phyloP scores from a whole-genome alignment of 208 protist species.

The Leishmania tarentolae region DNA sequence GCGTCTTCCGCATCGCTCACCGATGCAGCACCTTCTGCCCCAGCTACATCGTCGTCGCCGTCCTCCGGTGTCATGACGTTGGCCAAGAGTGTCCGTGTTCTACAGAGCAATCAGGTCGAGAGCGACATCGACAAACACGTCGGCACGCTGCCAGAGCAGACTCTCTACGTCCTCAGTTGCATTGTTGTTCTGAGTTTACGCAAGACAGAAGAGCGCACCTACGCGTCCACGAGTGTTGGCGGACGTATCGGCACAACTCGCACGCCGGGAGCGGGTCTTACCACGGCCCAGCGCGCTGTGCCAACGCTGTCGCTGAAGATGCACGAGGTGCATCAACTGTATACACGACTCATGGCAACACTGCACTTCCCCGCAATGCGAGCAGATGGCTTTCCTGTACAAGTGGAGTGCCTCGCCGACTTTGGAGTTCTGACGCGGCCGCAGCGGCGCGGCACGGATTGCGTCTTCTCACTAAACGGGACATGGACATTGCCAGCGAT shows the following conservation, averaged over 20 bases:
- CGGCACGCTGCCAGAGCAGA: conserved; percentile 72
- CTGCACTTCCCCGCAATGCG: conserved; percentile 76
- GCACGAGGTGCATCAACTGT: conserved; percentile 65
- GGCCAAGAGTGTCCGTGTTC: conserved; percentile 51
- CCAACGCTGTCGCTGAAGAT: conserved; percentile 45
- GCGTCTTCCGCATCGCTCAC: neutral
- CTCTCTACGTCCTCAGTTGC: conserved; percentile 77
- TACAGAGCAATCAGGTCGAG: conserved; percentile 46
- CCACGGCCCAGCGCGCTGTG: conserved; percentile 1
- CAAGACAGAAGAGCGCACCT: conserved; percentile 40
- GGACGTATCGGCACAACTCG: conserved; percentile 29
- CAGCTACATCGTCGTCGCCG: neutral
- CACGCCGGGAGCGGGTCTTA: conserved; percentile 14
- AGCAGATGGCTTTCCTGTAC: conserved; percentile 42
- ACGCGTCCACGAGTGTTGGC: conserved; percentile 27
- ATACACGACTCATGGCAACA: conserved; percentile 67
- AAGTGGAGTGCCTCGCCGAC: conserved; percentile 67
- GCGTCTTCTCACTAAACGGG: conserved; percentile 67
- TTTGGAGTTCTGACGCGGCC: conserved; percentile 74
- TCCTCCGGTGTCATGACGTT: conserved; percentile 39
- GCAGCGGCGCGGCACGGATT: conserved; percentile 57
- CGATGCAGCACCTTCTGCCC: neutral
- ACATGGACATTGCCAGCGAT: conserved; percentile 66
- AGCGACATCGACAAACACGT: conserved; percentile 63
- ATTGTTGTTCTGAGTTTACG: conserved; percentile 65